Evolutionary conservation across 2,329 filamentous ascomycete genomes (phyloP), one percentile per base, ranked within the genome.

Genomic region (Beauveria medogensis): DNA sequence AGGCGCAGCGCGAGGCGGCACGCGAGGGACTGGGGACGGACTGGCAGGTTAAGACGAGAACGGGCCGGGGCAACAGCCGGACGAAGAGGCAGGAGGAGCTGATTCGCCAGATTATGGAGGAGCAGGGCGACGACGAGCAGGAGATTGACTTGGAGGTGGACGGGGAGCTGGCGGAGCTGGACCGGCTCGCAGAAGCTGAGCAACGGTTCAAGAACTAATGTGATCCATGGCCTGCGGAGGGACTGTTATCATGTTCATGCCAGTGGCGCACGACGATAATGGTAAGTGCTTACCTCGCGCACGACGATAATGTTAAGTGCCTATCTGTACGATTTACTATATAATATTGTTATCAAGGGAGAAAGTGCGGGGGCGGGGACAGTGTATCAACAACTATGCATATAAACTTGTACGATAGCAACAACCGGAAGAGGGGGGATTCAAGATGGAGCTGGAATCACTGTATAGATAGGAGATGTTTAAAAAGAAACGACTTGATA

Each of bases 31-130:
- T 57, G 10, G 72, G 41, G 3, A 52, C 40, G 8, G 58, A 47
- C 50, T 60, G 58, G 58, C 50, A 54, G 58, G 76, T 47, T 20
- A 70, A 72, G 26, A 65, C 67, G 4, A 64, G 68, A n/a, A 65
- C 67, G 7, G 71, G 73, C 64, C 70, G 77, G 63, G 70, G 76
- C 63, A 74, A 73, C 8, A 82, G 78, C 71, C 72, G 74, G 5
- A 72, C 72, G n/a, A 59, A 54, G 12, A 72, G 67, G 66, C 67
- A 73, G 55, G 69, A 71, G 30, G 74, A 77, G 18, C 57, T 79
- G 37, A 48, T 81, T 62, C 66, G 74, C 60, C 74, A 81, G 67
- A 63, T 77, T 43, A 65, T 73, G 22, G 68, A 73, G 46, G 71
- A 69, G 2, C 73, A 77, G 43, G 67, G 68, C 28, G 66, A 67